A percentile compares a stretch with the other conserved stretches of the same genome.
These are phyloP conservation scores for Butyriboletus loyo DNA, from an alignment of 768 basidiomycete genomes.

Conservation along the genomic window DNA sequence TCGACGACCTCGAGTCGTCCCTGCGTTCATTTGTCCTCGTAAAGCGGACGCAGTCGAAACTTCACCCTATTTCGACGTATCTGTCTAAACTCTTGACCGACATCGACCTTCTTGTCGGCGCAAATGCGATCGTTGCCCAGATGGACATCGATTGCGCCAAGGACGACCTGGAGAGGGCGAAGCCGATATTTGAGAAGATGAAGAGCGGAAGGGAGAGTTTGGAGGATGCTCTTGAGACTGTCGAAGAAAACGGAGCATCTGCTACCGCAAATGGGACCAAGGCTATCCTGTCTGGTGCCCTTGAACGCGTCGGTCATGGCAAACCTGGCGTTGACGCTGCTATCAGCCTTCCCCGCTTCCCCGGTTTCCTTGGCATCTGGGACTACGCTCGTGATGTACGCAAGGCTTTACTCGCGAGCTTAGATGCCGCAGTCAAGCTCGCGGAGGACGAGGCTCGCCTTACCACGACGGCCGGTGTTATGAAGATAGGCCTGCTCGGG, in stretches of 20 bases:
- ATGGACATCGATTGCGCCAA: slow-evolving; percentile 70
- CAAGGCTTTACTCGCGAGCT: slow-evolving; percentile 66
- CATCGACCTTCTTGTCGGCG: slow-evolving; percentile 78
- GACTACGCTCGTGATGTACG: slow-evolving; percentile 84
- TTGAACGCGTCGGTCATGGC: slow-evolving; percentile 77
- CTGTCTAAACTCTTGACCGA: slow-evolving; percentile 87
- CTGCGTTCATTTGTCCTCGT: slow-evolving; percentile 92
- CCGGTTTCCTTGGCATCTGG: slow-evolving; percentile 80
- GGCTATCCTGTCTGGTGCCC: slow-evolving; percentile 57
- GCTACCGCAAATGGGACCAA: slow-evolving; percentile 53
- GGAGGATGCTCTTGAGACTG: slow-evolving; percentile 72
- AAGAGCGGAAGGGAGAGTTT: slow-evolving; percentile 65
- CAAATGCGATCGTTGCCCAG: slow-evolving; percentile 86
- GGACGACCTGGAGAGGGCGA: slow-evolving; percentile 61
- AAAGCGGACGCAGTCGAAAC: slow-evolving; percentile 95
- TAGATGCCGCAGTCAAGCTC: slow-evolving; percentile 75
- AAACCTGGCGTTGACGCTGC: slow-evolving; percentile 56
- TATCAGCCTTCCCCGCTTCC: slow-evolving; percentile 70
- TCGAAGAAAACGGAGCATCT: slow-evolving; percentile 74
- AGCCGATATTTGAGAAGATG: slow-evolving; percentile 89
- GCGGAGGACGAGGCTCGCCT: slow-evolving; percentile 83
- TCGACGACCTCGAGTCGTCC: slow-evolving; percentile 85
- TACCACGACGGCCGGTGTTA: slow-evolving; percentile 62
- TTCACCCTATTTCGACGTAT: slow-evolving; percentile 90
- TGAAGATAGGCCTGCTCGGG: slow-evolving; percentile 62